Evolutionary conservation across 2,329 filamentous ascomycete genomes (phyloP), one percentile per base, ranked within the genome.

Genomic region (Penicillium sp.): DNA sequence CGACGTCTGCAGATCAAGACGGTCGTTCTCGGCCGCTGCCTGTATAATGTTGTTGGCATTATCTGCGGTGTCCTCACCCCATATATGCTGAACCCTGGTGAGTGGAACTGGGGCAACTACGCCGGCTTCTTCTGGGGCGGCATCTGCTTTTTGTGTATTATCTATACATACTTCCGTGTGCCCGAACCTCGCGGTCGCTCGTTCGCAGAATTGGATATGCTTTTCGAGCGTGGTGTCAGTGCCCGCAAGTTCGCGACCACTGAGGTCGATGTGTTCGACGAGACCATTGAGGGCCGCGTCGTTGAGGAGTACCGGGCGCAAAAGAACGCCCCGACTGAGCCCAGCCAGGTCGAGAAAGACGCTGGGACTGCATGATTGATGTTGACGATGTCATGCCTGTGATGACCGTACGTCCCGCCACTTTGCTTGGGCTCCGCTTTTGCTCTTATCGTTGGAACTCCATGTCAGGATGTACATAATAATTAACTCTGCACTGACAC

Each of bases 1-100:
- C 86, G 90, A 14, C 85, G 92, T 1, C 83, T 97, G 37, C 90
- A 93, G 71, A 93, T 96, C 80, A 96, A 96, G 81, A 96, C 93
- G 0, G 90, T 96, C 22, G 92, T 95, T 0, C 84, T 96, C 2
- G 92, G 90, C 1, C 89, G 92, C 57, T 90, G 91, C 67, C 79
- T 92, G 48, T 90, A 90, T 81, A 93, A 95, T 70, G 80, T 96
- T 53, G 90, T 93, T 45, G 89, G 86, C 63, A 96, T 97, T 66
- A 78, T 96, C 68, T 91, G 88, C 71, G 88, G 87, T 53, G 89
- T 96, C 4, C 77, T 96, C 42, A 96, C 91, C 0, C 92, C 92
- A 0, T 96, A 96, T 78, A 96, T 96, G 92, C 83, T 96, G 43
- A 96, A 96, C 78, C 91, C 92, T 0, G 83, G 82, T 1, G 89